phyloP scores from a whole-genome alignment of 208 protist genomes.

The Porcisia hertigi region DNA sequence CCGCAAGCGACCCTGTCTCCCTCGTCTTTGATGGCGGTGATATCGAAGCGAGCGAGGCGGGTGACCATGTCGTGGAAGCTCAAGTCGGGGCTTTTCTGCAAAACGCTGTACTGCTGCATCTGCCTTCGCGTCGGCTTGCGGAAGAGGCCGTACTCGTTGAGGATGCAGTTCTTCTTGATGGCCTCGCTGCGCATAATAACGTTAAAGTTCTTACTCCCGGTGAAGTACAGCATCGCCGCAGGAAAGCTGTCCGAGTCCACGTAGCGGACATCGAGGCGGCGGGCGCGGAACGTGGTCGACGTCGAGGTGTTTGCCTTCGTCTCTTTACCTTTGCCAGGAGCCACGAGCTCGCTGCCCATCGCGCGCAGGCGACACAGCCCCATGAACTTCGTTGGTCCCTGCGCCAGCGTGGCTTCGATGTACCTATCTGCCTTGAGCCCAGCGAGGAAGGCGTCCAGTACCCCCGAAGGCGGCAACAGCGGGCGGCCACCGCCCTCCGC shows the following conservation, averaged over 20 bases:
- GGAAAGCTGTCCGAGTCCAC: slow-evolving; percentile 80
- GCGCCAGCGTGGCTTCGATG: slow-evolving; percentile 80
- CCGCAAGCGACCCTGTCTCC: not conserved
- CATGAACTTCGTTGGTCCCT: slow-evolving; percentile 90
- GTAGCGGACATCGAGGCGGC: slow-evolving; percentile 88
- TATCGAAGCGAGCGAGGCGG: slow-evolving; percentile 37
- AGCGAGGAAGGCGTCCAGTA: slow-evolving; percentile 57
- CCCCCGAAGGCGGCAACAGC: slow-evolving; percentile 34
- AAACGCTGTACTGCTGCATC: slow-evolving; percentile 23
- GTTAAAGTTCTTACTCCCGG: slow-evolving; percentile 94
- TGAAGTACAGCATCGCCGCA: slow-evolving; percentile 92
- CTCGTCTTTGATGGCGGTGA: not conserved
- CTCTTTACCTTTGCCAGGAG: not conserved
- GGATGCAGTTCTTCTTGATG: slow-evolving; percentile 71
- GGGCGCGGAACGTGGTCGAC: slow-evolving; percentile 48
- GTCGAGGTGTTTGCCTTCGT: slow-evolving; percentile 22
- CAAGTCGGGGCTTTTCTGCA: slow-evolving; percentile 14
- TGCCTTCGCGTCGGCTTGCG: slow-evolving; percentile 33
- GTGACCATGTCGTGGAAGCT: slow-evolving; percentile 68
- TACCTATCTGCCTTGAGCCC: slow-evolving; percentile 70
- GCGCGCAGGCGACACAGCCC: slow-evolving; percentile 75
- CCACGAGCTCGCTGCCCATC: not conserved
- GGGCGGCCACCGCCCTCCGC: not conserved
- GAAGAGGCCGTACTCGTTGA: slow-evolving; percentile 92
- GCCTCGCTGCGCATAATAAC: slow-evolving; percentile 88